A percentile compares a stretch with the other conserved stretches of the same genome.
Evolutionary conservation across 768 basidiomycete species (phyloP).

Genomic region (Suillus occidentalis): DNA sequence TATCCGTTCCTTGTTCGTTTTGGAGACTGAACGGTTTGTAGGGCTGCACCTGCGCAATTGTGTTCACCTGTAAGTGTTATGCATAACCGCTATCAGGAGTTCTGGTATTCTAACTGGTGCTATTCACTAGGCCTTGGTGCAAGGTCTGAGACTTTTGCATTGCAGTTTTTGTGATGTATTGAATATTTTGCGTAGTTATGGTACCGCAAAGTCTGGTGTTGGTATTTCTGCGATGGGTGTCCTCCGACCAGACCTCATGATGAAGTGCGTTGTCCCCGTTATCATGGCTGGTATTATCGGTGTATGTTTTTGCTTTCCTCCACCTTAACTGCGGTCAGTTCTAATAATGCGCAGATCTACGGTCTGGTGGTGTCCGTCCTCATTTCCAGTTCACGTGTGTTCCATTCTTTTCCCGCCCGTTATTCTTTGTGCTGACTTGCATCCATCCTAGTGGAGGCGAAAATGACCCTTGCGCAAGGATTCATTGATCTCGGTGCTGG

Average conservation of each 20-base stretch:
- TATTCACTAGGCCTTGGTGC: slow-evolving; percentile 70
- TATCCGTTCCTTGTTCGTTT: neutral
- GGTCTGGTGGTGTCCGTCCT: slow-evolving; percentile 99
- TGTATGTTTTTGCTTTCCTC: slow-evolving; percentile 46
- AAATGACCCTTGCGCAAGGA: slow-evolving; percentile 90
- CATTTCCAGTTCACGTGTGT: slow-evolving; percentile 84
- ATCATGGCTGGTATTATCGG: slow-evolving; percentile 99
- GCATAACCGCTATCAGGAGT: neutral
- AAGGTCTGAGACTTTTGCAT: slow-evolving; percentile 50
- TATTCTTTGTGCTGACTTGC: neutral
- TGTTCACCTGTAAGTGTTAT: slow-evolving; percentile 85
- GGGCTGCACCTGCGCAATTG: slow-evolving; percentile 96
- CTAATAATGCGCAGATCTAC: slow-evolving; percentile 64
- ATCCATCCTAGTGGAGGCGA: slow-evolving; percentile 51
- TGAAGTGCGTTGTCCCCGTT: slow-evolving; percentile 96
- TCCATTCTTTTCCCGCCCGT: neutral
- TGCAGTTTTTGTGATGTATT: neutral
- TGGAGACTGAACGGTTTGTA: slow-evolving; percentile 31
- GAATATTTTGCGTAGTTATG: slow-evolving; percentile 64
- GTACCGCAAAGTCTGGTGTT: slow-evolving; percentile 98
- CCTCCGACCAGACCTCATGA: slow-evolving; percentile 94
- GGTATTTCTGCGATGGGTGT: slow-evolving; percentile 98
- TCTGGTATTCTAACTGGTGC: slow-evolving; percentile 1
- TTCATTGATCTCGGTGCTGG: slow-evolving; percentile 95
- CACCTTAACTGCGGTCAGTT: neutral